Base-by-base conservation (phyloP, 2,329 filamentous ascomycete species). In the Meredithiella fracta region DNA sequence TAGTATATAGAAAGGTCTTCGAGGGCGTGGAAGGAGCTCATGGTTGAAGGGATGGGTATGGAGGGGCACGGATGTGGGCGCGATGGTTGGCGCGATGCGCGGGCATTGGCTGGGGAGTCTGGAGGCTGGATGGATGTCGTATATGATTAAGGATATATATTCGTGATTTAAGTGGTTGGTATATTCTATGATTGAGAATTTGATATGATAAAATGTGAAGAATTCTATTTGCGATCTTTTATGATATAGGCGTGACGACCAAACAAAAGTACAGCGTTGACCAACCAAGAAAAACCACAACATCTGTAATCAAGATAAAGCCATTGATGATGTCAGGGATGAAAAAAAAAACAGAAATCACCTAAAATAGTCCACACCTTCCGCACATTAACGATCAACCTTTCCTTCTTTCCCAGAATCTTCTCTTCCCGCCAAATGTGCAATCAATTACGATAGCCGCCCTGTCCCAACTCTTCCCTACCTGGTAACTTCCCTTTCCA, bases 1-100 rank as follows among this genome's bases (percentile, higher is more conserved):
- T 54, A 54, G 40, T 54, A 54, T 17, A 54, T 23, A 15, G 53
- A 54, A 11, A 54, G 42, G 25, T 54, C 53, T 15, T 54, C 53
- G 5, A 54, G 29, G 17, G 29, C 53, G 20, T 54, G 37, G 14
- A 17, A 17, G 9, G 14, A n/a, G 42, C 42, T 47, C 42, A 47
- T 47, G 17, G 14, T 8, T 3, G 42, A 47, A 20, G 9, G 42
- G 8, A 47, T 47, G 42, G 15, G 22, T 47, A 4, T 8, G 17
- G 9, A n/a, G 9, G 22, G 42, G 22, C 22, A 5, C 17, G 17
- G 42, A 38, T 38, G 3, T 38, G 37, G 37, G n/a, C 11, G 37
- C 3, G 37, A 38, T 11, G 11, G 11, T 11, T 38, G 37, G 14
- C 42, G 17, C 42, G 17, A 8, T 9, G 42, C 42, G 17, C 42